These are phyloP conservation scores for Sporisorium exsertum DNA, from an alignment of 1,284 basidiomycete species.

Conservation along the genomic window DNA sequence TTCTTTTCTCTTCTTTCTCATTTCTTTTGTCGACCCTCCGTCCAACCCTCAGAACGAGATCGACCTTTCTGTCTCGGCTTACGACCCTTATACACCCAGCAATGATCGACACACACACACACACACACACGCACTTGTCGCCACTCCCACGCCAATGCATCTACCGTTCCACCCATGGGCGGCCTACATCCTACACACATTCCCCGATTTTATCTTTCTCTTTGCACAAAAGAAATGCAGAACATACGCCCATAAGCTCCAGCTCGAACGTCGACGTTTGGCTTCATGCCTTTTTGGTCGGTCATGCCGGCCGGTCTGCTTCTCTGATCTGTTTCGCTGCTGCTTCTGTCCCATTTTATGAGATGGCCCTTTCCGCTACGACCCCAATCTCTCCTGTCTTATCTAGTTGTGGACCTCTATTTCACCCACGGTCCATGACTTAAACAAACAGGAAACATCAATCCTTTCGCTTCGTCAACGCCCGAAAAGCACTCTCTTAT, in stretches of 20 bases:
- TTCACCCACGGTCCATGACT: slow-evolving; percentile 46
- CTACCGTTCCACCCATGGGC: slow-evolving; percentile 19
- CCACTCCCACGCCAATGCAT: slow-evolving; percentile 20
- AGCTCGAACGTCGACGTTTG: background rate
- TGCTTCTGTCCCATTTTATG: background rate
- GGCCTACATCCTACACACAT: slow-evolving; percentile 17
- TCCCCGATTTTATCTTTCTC: slow-evolving; percentile 1
- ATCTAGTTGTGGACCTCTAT: slow-evolving; percentile 44
- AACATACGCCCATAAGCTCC: slow-evolving; percentile 28
- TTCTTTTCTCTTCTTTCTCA: slow-evolving; percentile 23
- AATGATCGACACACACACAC: slow-evolving; percentile 13
- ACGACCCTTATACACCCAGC: slow-evolving; percentile 4
- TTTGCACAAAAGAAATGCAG: slow-evolving; percentile 51
- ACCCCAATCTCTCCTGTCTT: slow-evolving; percentile 28
- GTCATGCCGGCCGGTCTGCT: background rate
- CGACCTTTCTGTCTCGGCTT: slow-evolving; percentile 4
- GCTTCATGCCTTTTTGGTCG: background rate
- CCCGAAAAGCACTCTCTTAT: background rate
- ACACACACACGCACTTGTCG: too few species aligned
- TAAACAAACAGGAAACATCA: slow-evolving; percentile 61
- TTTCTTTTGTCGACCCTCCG: slow-evolving; percentile 44
- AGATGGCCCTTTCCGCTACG: background rate
- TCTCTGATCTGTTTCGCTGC: background rate
- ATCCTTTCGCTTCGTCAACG: background rate
- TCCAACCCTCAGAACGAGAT: slow-evolving; percentile 4